Base-by-base conservation (phyloP, 352 stramenopile species). In the Globisporangium acanthophoron region DNA sequence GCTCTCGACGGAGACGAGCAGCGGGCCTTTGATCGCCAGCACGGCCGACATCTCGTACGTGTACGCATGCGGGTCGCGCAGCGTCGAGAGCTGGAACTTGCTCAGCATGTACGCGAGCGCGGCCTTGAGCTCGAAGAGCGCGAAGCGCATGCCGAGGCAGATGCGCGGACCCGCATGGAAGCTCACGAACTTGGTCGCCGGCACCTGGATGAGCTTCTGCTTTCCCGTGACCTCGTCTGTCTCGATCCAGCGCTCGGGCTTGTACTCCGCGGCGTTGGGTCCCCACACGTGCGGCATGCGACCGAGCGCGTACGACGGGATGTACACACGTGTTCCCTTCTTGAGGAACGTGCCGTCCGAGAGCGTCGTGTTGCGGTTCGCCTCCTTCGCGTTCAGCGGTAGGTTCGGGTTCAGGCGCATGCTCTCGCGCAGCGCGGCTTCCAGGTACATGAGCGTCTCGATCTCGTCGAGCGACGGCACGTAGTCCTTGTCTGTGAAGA, bases 401-500 rank as follows among this genome's bases (percentile, higher is more conserved):
- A 87, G 67, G 15, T 75, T 50, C n/a, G 83, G 85, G 56, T 85
- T 84, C 40, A 94, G 54, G 0, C 85, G 71, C 52, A 92, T 50
- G 18, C 74, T 86, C 58, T 94, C 85, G 8, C 65, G 66, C 27
- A 91, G 49, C 9, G 79, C 71, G 5, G 78, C 84, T 35, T 85
- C 70, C 13, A 90, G 52, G 52, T 87, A 94, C 18, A 74, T 52
- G 6, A 92, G 66, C 12, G 62, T 35, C 44, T 82, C 67, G 20
- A 80, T 59, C n/a, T 88, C 61, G 11, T 88, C 77, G 29, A 73
- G 62, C 0, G 65, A 76, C 0, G 70, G 69, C n/a, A 80, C 48
- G 52, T 72, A 70, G 13, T 58, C 63, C 9, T 54, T 47, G 57
- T 62, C 67, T 29, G 52, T 72, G 41, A 70, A 74, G 20, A 70